Base-by-base conservation (phyloP, 2,329 filamentous ascomycete species). In the Epichloe uncinata region DNA sequence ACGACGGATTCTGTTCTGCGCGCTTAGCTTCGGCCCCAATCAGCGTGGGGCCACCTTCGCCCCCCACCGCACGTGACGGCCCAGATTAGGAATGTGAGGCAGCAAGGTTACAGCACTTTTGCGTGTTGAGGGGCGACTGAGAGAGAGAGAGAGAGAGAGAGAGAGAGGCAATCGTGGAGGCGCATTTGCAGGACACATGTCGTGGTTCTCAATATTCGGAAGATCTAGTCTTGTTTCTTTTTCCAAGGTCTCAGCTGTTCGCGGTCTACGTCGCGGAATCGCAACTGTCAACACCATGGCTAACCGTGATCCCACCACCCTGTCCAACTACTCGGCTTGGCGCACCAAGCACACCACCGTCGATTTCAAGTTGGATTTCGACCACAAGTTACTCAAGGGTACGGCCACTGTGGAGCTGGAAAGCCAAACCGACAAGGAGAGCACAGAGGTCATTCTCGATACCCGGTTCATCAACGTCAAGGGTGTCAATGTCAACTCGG, bases 321-420 rank as follows among this genome's bases (percentile, higher is more conserved):
- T 93, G 52, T 85, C 87, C 63, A 97, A 97, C 72, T 96, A 96
- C 69, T 82, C 87, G 66, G 82, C 84, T 50, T 96, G 88, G 82
- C 74, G 79, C 53, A 95, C 87, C 16, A 82, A 77, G 63, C 89
- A 96, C 70, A 93, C 88, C 18, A 83, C 79, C 18, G 85, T 87
- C 51, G 81, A 85, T 65, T 80, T 96, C 61, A 80, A 81, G 57
- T 82, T 97, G 58, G 82, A 95, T 61, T 98, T 97, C 65, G 78
- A 85, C 53, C 75, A 81, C 62, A 86, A 88, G 72, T 75, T 78
- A 49, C 75, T 97, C 55, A 78, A 77, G 53, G 93, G 93, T 22
- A 83, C 78, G 55, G 87, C 96, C 22, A 71, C 81, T 37, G 75
- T 96, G 53, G 80, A 80, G 58, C 73, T 97, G 41, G 82, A 88